Evolutionary conservation across 495 filamentous ascomycete species (phyloP).

Genomic region (Aspergillus saccharolyticus): DNA sequence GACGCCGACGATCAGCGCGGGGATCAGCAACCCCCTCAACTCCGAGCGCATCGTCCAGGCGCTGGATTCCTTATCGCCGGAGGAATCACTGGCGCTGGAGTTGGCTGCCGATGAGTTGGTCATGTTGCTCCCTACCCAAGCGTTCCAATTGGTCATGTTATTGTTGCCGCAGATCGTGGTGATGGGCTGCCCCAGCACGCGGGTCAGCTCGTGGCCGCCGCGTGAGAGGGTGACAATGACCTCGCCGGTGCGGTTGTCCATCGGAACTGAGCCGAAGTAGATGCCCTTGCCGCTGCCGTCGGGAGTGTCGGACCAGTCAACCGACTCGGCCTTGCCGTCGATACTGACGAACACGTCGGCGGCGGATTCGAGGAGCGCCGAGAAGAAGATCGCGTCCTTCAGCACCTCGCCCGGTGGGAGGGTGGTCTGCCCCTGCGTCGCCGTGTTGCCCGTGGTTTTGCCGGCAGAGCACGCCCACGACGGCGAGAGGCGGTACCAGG

Average conservation of each 20-base stretch:
- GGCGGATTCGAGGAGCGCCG: slow-evolving; percentile 22
- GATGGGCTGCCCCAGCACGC: slow-evolving; percentile 44
- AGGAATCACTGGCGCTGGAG: not conserved
- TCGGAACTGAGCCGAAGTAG: slow-evolving; percentile 47
- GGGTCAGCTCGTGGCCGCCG: slow-evolving; percentile 23
- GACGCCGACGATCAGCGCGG: not conserved
- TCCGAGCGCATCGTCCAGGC: not conserved
- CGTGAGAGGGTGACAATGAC: slow-evolving; percentile 49
- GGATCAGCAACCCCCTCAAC: not conserved
- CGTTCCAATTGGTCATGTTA: slow-evolving; percentile 51
- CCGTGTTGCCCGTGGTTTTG: slow-evolving; percentile 34
- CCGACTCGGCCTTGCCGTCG: slow-evolving; percentile 31
- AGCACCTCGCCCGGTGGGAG: slow-evolving; percentile 13
- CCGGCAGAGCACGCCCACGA: slow-evolving; percentile 28
- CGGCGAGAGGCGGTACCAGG: slow-evolving; percentile 58
- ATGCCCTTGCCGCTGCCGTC: slow-evolving; percentile 39
- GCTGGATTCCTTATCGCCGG: not conserved
- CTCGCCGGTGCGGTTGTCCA: slow-evolving; percentile 44
- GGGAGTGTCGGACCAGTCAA: slow-evolving; percentile 29
- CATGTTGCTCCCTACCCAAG: slow-evolving; percentile 38
- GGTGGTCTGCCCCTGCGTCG: slow-evolving; percentile 10
- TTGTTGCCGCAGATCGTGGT: slow-evolving; percentile 32
- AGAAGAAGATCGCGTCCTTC: slow-evolving; percentile 38
- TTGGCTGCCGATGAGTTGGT: not conserved
- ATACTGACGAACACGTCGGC: slow-evolving; percentile 47